A percentile compares a stretch with the other conserved stretches of the same genome.
Evolutionary conservation across 768 basidiomycete genomes (phyloP).

Genomic region (Tubosaeta brunneosetosa): DNA sequence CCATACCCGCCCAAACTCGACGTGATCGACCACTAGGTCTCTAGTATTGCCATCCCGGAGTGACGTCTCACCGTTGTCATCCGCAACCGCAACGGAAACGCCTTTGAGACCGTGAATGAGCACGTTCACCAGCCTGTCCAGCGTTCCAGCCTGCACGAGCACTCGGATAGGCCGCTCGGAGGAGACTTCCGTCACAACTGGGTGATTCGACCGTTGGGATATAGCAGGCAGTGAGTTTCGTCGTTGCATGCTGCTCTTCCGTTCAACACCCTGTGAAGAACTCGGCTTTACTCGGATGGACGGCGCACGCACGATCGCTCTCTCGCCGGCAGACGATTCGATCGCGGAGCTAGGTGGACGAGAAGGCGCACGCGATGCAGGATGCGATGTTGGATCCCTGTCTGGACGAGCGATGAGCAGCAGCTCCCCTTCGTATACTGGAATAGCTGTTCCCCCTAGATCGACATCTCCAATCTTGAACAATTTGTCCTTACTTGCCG

Average conservation of each 20-base stretch:
- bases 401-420: slow-evolving; percentile 60
- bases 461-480: slow-evolving; percentile 40
- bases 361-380: slow-evolving; percentile 59
- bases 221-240: slow-evolving; percentile 78
- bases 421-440: slow-evolving; percentile 71
- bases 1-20: slow-evolving; percentile 73
- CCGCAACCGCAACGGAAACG: slow-evolving; percentile 75
- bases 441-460: slow-evolving; percentile 64
- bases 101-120: slow-evolving; percentile 74
- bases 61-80: slow-evolving; percentile 84
- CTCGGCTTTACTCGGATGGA: slow-evolving; percentile 77
- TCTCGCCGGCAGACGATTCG: slow-evolving; percentile 37
- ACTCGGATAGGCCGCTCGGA: slow-evolving; percentile 72
- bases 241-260: slow-evolving; percentile 71
- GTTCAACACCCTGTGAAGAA: slow-evolving; percentile 61
- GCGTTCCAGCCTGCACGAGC: slow-evolving; percentile 71
- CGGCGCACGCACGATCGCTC: slow-evolving; percentile 52
- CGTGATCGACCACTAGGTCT: slow-evolving; percentile 65
- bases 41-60: slow-evolving; percentile 69
- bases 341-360: slow-evolving; percentile 64
- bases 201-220: slow-evolving; percentile 54
- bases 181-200: slow-evolving; percentile 57
- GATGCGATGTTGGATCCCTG: slow-evolving; percentile 48
- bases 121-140: slow-evolving; percentile 68
- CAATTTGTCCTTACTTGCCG: slow-evolving; percentile 23